Percentiles rank a stretch among this genome's conserved stretches.
Evolutionary conservation across 2,329 filamentous ascomycete species (phyloP).

Genomic region (Aspergillus sp.): DNA sequence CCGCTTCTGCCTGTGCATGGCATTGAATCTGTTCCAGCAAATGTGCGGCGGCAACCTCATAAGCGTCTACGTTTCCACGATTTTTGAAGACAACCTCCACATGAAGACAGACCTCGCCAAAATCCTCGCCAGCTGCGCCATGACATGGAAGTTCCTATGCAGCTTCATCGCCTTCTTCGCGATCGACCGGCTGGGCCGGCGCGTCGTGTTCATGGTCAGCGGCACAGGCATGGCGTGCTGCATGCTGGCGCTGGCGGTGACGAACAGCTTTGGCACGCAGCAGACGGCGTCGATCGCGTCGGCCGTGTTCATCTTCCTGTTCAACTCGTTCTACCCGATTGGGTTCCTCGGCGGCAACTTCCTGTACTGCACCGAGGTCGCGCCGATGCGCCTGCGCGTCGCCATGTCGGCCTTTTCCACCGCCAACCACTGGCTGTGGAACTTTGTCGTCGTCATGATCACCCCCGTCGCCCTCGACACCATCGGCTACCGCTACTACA

Average conservation of each 20-base stretch:
- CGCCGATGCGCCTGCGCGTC: slow-evolving; percentile 54
- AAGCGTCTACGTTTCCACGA: slow-evolving; percentile 16
- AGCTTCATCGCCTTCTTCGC: slow-evolving; percentile 52
- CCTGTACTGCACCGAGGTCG: slow-evolving; percentile 46
- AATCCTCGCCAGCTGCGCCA: slow-evolving; percentile 48
- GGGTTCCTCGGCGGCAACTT: slow-evolving; percentile 62
- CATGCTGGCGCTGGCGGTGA: slow-evolving; percentile 54
- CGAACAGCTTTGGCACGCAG: slow-evolving; percentile 27
- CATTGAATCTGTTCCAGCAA: slow-evolving; percentile 20
- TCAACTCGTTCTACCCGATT: slow-evolving; percentile 64
- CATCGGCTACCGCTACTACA: slow-evolving; percentile 54
- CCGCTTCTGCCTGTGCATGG: slow-evolving; percentile 18
- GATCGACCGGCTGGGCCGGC: slow-evolving; percentile 53
- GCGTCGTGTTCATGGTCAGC: slow-evolving; percentile 53
- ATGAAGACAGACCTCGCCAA: slow-evolving; percentile 17
- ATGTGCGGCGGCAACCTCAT: slow-evolving; percentile 20
- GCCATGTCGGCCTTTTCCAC: slow-evolving; percentile 59
- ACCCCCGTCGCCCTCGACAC: slow-evolving; percentile 58
- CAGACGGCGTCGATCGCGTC: slow-evolving; percentile 14
- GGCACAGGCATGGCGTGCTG: slow-evolving; percentile 54
- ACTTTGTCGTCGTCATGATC: slow-evolving; percentile 65
- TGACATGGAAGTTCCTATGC: slow-evolving; percentile 58
- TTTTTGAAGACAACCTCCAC: slow-evolving; percentile 17
- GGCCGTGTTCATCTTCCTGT: slow-evolving; percentile 53
- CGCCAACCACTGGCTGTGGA: slow-evolving; percentile 59